Conservation (phyloP, 805 yeast genomes). For the Nakazawaea anatomiae region DNA sequence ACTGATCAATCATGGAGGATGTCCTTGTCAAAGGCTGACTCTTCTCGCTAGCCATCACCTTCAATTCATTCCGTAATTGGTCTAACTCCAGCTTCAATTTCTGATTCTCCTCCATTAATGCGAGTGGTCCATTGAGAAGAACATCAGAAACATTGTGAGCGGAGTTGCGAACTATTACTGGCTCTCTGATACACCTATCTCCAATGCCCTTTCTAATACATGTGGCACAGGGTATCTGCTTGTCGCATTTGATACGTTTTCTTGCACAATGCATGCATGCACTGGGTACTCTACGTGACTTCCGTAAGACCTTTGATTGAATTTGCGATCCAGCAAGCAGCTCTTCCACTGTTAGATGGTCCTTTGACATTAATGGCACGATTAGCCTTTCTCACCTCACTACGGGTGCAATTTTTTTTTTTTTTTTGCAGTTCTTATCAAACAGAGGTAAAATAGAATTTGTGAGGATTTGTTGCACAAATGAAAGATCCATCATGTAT, state of each 20-base stretch:
- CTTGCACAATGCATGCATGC: conserved; percentile 42
- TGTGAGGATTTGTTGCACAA: too few species aligned
- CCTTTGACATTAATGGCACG: too few species aligned
- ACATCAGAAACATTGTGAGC: neutral
- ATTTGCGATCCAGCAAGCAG: too few species aligned
- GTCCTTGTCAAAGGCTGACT: neutral
- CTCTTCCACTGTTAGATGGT: too few species aligned
- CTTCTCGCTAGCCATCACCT: neutral
- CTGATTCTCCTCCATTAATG: neutral
- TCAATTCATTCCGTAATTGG: neutral
- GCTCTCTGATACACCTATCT: conserved; percentile 27
- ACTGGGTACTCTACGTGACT: conserved; percentile 28
- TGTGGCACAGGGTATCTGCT: conserved; percentile 38
- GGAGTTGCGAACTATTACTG: conserved; percentile 18
- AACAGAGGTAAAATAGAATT: too few species aligned
- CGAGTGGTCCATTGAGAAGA: neutral
- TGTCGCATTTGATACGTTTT: conserved; percentile 44
- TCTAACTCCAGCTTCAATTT: neutral
- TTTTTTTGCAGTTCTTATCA: too few species aligned
- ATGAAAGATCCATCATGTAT: too few species aligned
- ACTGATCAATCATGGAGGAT: neutral
- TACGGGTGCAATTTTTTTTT: too few species aligned
- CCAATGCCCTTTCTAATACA: conserved; percentile 29
- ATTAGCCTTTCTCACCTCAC: too few species aligned
- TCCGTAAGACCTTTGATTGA: conserved; percentile 11